Conservation (phyloP, 2,329 filamentous ascomycete genomes). For the Sordariomycetes sp. region DNA sequence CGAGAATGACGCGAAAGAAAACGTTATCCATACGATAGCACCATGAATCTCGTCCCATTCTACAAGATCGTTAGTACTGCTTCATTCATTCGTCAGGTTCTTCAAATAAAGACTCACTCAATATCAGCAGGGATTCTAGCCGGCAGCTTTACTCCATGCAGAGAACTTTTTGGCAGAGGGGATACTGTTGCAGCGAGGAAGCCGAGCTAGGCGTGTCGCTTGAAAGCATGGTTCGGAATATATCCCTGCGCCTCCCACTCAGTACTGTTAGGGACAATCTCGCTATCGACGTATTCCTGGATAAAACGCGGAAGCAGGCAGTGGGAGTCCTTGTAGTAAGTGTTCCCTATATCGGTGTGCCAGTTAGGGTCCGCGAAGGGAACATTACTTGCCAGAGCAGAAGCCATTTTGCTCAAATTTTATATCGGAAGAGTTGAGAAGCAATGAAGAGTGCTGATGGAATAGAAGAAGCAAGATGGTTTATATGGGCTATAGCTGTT, state of each 20-base stretch:
- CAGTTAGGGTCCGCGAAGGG: slow-evolving; percentile 80
- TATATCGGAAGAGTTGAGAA: not conserved
- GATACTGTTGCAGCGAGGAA: not conserved
- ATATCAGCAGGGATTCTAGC: not conserved
- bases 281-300: slow-evolving; percentile 57
- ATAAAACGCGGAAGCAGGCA: slow-evolving; percentile 53
- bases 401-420: not conserved
- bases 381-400: slow-evolving; percentile 36
- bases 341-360: slow-evolving; percentile 64
- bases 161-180: not conserved
- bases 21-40: not conserved
- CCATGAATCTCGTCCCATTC: not conserved
- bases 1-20: not conserved
- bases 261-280: slow-evolving; percentile 62
- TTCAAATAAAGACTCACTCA: not conserved
- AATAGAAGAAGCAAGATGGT: no score
- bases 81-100: no score
- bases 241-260: slow-evolving; percentile 73
- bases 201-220: not conserved
- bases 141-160: not conserved
- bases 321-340: slow-evolving; percentile 71
- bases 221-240: slow-evolving; percentile 26
- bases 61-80: not conserved
- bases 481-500: no score
- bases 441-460: no score